Conservation (phyloP, 306 rosid species). For the Vigna mungo region DNA sequence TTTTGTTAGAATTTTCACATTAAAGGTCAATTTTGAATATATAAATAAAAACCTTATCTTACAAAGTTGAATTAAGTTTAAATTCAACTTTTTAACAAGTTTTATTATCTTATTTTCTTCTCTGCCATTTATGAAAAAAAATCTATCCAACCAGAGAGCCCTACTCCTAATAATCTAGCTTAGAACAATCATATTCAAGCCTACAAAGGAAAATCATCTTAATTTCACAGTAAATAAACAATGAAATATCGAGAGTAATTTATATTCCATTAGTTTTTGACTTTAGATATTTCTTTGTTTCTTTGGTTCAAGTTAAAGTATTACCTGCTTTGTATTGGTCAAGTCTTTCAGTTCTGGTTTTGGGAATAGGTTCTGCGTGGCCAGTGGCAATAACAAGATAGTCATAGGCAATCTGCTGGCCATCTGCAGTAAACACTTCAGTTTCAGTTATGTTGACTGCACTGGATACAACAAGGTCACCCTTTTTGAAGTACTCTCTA, state of each 20-base stretch:
- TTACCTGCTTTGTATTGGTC: slow-evolving; percentile 69
- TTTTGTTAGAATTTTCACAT: too few relatives aligned
- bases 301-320: not conserved
- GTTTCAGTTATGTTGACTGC: slow-evolving; percentile 67
- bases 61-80: too few relatives aligned
- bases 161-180: not conserved
- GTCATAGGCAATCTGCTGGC: slow-evolving; percentile 63
- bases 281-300: slow-evolving; percentile 17
- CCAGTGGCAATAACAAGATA: slow-evolving; percentile 88
- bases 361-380: slow-evolving; percentile 61
- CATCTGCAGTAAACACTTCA: slow-evolving; percentile 75
- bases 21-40: too few relatives aligned
- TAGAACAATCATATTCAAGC: not conserved
- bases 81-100: too few relatives aligned
- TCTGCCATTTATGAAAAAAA: not conserved
- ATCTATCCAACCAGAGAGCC: not conserved
- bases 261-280: not conserved
- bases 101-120: not conserved
- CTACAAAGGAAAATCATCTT: not conserved
- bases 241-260: not conserved
- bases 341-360: slow-evolving; percentile 63
- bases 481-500: slow-evolving; percentile 74
- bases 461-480: slow-evolving; percentile 59
- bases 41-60: too few relatives aligned
- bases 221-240: not conserved